Conservation (phyloP, 306 rosid species). For the Datisca glomerata region DNA sequence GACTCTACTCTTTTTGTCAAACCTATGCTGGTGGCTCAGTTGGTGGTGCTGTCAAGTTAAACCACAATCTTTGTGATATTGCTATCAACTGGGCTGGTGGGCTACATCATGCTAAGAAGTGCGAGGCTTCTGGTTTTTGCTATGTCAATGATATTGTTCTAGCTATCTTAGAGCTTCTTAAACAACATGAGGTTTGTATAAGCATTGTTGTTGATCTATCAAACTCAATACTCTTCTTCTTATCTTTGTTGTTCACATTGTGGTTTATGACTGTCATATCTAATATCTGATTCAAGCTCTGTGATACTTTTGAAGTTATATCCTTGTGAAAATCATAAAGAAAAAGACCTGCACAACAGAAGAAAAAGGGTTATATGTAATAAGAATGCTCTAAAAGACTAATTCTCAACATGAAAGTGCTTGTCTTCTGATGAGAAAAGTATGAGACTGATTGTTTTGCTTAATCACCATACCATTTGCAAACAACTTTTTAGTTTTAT, state of each 20-base stretch:
- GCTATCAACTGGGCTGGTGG: slow-evolving; percentile 92
- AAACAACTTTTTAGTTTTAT: background rate
- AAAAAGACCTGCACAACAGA: too few relatives aligned
- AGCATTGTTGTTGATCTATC: too few relatives aligned
- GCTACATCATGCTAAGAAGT: slow-evolving; percentile 81
- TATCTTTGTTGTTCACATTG: too few relatives aligned
- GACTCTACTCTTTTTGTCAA: slow-evolving; percentile 72
- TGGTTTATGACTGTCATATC: background rate
- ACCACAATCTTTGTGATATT: slow-evolving; percentile 70
- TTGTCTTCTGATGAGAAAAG: too few relatives aligned
- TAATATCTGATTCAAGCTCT: background rate
- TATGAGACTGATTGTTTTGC: too few relatives aligned
- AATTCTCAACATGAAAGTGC: too few relatives aligned
- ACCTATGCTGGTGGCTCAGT: slow-evolving; percentile 92
- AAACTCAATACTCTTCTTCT: too few relatives aligned
- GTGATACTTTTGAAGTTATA: background rate
- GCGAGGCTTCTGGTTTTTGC: slow-evolving; percentile 88
- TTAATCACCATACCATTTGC: too few relatives aligned
- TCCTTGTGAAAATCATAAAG: too few relatives aligned
- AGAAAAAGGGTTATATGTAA: too few relatives aligned
- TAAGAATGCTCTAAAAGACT: too few relatives aligned
- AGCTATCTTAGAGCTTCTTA: slow-evolving; percentile 78
- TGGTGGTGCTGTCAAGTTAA: slow-evolving; percentile 80
- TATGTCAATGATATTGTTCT: slow-evolving; percentile 80
- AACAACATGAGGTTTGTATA: slow-evolving; percentile 59